Base-by-base conservation (phyloP, 805 yeast genomes). In the Saccharomyces cerevisiae region DNA sequence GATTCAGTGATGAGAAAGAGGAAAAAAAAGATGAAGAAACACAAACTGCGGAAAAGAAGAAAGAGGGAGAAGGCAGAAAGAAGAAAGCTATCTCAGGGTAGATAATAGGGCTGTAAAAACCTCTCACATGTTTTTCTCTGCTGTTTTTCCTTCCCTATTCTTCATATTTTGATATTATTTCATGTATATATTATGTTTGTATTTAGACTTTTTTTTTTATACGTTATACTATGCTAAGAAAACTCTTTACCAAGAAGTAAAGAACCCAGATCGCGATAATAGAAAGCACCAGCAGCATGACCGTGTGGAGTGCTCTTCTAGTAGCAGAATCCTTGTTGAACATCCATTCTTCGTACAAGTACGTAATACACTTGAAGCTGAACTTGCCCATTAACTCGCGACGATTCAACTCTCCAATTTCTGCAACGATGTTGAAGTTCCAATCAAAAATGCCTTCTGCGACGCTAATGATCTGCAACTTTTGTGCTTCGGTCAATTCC, bases 1-100 rank as follows among this genome's bases (percentile, higher is more conserved):
- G 89, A 87, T 63, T 84, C 90, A 11, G 95, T 87, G 36, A 73
- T 84, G 71, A 80, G 94, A 71, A 87, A 87, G 69, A 84, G 99
- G 76, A 82, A 88, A 73, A 82, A 88, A 71, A 92, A 90, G 79
- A 94, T 94, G 97, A 94, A 92, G 82, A 89, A 91, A 70, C 99
- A 94, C 74, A 94, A 94, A 78, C 79, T 89, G 70, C 87, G 94
- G 77, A 94, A 94, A 85, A 87, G 98, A 81, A 87, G 97, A 82
- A 90, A 84, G 81, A 88, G 84, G 48, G 96, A 91, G 72, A 81
- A 95, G 71, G 86, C 94, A 14, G 76, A 85, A 69, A 85, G 80
- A 80, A 83, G 83, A 71, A 85, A 85, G 71, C 73, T 83, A 63
- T 83, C 85, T 6, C 71, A 66, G 57, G 70, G 72, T 58, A 67